These are phyloP conservation scores for Allium cepa DNA, from an alignment of 106 monocot species.

Conservation along the genomic window DNA sequence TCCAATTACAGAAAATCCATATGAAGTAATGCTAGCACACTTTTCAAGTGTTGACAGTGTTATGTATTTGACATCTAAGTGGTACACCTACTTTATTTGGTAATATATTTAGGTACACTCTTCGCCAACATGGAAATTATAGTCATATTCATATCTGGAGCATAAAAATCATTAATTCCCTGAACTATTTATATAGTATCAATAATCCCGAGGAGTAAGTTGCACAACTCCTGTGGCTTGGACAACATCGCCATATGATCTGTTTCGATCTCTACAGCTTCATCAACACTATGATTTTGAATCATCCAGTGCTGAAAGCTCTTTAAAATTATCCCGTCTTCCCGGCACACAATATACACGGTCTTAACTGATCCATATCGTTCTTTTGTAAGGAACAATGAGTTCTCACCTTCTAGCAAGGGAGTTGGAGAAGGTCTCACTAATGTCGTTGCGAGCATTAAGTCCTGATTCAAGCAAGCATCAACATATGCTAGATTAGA, in stretches of 20 bases:
- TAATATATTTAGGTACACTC: too few relatives aligned
- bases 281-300: slow-evolving; percentile 12
- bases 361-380: slow-evolving; percentile 21
- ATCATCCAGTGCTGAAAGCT: slow-evolving; percentile 31
- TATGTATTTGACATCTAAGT: too few relatives aligned
- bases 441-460: background rate
- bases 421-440: slow-evolving; percentile 3
- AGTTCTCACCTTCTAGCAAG: background rate
- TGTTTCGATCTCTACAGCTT: slow-evolving; percentile 9
- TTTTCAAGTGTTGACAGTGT: too few relatives aligned
- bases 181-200: background rate
- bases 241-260: slow-evolving; percentile 37
- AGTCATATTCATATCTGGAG: too few relatives aligned
- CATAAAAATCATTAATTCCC: too few relatives aligned
- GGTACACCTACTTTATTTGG: too few relatives aligned
- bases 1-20: too few relatives aligned
- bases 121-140: too few relatives aligned
- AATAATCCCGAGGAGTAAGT: slow-evolving; percentile 6
- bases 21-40: too few relatives aligned
- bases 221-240: slow-evolving; percentile 14
- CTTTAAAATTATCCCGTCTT: slow-evolving; percentile 1
- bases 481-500: background rate
- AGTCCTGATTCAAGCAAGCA: slow-evolving; percentile 3
- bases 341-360: slow-evolving; percentile 10
- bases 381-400: slow-evolving; percentile 8